A percentile compares a stretch with the other conserved stretches of the same genome.
Conservation (phyloP, 345 rosid genomes). For the Hevea brasiliensis region DNA sequence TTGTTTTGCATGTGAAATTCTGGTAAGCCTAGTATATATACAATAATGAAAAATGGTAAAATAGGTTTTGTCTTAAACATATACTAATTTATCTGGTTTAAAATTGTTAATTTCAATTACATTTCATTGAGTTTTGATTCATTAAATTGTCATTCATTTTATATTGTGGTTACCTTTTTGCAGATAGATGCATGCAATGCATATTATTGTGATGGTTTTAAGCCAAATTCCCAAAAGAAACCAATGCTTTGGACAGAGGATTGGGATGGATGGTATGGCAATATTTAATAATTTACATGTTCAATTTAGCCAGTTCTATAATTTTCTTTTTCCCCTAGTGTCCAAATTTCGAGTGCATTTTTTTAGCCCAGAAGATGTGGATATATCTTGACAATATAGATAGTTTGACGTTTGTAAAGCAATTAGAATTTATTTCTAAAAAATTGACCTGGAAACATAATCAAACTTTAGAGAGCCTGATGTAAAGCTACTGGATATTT, state of each 20-base stretch:
- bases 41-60: not conserved
- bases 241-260: conserved; percentile 91
- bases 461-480: not conserved
- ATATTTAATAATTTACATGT: not conserved
- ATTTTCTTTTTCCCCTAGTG: not conserved
- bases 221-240: conserved; percentile 70
- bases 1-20: conserved; percentile 1
- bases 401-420: not conserved
- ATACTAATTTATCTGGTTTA: not conserved
- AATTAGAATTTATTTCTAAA: not conserved
- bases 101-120: not conserved
- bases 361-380: not conserved
- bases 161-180: conserved; percentile 19
- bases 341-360: not conserved
- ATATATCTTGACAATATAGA: not conserved
- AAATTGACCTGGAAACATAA: not conserved
- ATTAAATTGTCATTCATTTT: conserved; percentile 6
- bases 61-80: not conserved
- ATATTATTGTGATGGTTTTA: conserved; percentile 91
- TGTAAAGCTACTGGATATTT: too few relatives aligned
- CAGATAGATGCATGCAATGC: conserved; percentile 97
- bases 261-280: conserved; percentile 97
- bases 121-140: conserved; percentile 1
- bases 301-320: not conserved
- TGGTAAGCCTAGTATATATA: not conserved